A percentile compares a stretch with the other conserved stretches of the same genome.
These are phyloP conservation scores for Cercospora zeae-maydis DNA, from an alignment of 2,329 filamentous ascomycete genomes.

Conservation along the genomic window DNA sequence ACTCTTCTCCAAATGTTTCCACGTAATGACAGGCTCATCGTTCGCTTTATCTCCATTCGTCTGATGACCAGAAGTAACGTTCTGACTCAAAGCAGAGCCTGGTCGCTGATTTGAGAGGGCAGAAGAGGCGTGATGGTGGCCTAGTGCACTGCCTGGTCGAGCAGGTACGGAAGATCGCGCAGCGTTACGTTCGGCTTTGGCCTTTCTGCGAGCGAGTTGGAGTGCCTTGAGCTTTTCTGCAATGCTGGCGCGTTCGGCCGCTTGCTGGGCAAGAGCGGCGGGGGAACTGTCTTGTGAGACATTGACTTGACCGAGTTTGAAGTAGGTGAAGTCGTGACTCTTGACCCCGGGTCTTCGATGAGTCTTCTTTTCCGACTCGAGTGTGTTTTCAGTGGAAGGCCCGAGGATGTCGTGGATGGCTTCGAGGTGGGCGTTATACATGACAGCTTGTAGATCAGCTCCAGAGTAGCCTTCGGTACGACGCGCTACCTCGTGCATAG, in stretches of 20 bases:
- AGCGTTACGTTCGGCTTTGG: slow-evolving; percentile 50
- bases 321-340: slow-evolving; percentile 22
- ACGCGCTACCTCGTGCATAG: slow-evolving; percentile 68
- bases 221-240: slow-evolving; percentile 78
- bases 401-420: slow-evolving; percentile 89
- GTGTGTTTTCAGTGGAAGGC: slow-evolving; percentile 36
- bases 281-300: slow-evolving; percentile 2
- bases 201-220: slow-evolving; percentile 64
- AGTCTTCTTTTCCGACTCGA: slow-evolving; percentile 34
- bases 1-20: slow-evolving; percentile 77
- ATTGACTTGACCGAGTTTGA: slow-evolving; percentile 8
- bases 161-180: slow-evolving; percentile 17
- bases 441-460: slow-evolving; percentile 87
- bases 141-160: slow-evolving; percentile 12
- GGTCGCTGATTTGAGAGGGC: background rate
- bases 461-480: slow-evolving; percentile 88
- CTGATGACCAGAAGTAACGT: background rate
- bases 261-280: slow-evolving; percentile 49
- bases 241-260: slow-evolving; percentile 70
- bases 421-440: slow-evolving; percentile 95
- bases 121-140: slow-evolving; percentile 6
- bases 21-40: slow-evolving; percentile 72
- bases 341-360: background rate
- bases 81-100: background rate
- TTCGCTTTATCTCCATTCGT: slow-evolving; percentile 14